Evolutionary conservation across 768 basidiomycete genomes (phyloP).

Genomic region (Lentinula lateritia): DNA sequence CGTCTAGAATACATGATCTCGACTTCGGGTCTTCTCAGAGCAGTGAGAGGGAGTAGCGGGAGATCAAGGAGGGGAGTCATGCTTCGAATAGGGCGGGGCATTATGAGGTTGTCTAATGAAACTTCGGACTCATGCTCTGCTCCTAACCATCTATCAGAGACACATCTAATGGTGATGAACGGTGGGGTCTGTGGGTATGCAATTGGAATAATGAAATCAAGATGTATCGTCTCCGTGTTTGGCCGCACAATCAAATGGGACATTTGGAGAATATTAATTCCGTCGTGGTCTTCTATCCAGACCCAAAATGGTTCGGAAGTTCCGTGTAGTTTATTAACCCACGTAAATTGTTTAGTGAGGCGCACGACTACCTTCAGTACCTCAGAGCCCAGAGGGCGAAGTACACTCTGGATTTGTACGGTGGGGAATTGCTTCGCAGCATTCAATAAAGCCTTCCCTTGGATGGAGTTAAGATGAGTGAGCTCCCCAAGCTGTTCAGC

Average conservation of each 20-base stretch:
- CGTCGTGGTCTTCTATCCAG: constrained; percentile 88
- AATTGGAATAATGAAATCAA: constrained; percentile 81
- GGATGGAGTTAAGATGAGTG: constrained; percentile 79
- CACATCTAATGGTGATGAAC: constrained; percentile 66
- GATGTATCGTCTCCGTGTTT: constrained; percentile 49
- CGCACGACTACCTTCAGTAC: constrained; percentile 71
- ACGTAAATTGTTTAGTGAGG: constrained; percentile 66
- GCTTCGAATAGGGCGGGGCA: constrained; percentile 59
- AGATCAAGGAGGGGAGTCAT: constrained; percentile 65
- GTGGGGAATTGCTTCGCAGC: constrained; percentile 86
- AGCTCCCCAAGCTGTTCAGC: constrained; percentile 71
- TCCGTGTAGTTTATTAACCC: constrained; percentile 75
- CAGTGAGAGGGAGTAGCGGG: constrained; percentile 62
- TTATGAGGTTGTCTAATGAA: constrained; percentile 60
- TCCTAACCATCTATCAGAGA: constrained; percentile 92
- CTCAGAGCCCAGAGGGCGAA: constrained; percentile 82
- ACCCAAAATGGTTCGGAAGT: constrained; percentile 86
- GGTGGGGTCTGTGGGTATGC: constrained; percentile 51
- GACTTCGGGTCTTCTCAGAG: constrained; percentile 41
- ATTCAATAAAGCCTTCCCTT: constrained; percentile 72
- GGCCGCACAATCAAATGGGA: constrained; percentile 68
- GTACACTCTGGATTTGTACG: constrained; percentile 53
- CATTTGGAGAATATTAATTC: constrained; percentile 78
- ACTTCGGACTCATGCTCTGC: constrained; percentile 73
- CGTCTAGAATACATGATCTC: constrained; percentile 39